These are phyloP conservation scores for Themeda triandra DNA, from an alignment of 176 grass and related monocot genomes.

Conservation along the genomic window DNA sequence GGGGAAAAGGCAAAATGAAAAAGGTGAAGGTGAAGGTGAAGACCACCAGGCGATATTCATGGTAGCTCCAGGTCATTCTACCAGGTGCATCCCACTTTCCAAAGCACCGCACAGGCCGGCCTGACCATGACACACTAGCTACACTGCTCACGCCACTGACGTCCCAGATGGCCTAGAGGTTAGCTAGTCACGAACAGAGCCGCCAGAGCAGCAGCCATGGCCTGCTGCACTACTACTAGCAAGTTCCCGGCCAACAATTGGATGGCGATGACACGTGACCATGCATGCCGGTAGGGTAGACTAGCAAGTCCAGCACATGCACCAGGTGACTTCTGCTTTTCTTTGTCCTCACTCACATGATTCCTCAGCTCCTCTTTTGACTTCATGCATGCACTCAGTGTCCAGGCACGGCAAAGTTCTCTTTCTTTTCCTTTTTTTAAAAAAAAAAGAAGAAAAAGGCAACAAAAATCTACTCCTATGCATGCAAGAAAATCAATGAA, in stretches of 20 bases:
- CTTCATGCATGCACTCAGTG: neutral
- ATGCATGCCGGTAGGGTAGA: neutral
- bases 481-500: too few relatives aligned
- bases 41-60: neutral
- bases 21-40: neutral
- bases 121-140: neutral
- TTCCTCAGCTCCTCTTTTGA: conserved; percentile 3
- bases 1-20: too few relatives aligned
- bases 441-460: neutral
- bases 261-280: neutral
- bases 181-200: neutral
- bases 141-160: too few relatives aligned
- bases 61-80: neutral
- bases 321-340: conserved; percentile 30
- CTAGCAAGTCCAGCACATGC: too few relatives aligned
- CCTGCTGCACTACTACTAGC: neutral
- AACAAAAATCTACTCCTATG: neutral
- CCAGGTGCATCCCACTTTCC: neutral
- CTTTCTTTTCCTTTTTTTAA: too few relatives aligned
- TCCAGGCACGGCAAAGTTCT: neutral
- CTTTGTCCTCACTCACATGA: conserved; percentile 12
- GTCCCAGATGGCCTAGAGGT: neutral
- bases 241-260: neutral
- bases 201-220: neutral
- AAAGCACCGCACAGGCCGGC: neutral